Conservation (phyloP, 1,139 yeast genomes). For the Lodderomyces theae region DNA sequence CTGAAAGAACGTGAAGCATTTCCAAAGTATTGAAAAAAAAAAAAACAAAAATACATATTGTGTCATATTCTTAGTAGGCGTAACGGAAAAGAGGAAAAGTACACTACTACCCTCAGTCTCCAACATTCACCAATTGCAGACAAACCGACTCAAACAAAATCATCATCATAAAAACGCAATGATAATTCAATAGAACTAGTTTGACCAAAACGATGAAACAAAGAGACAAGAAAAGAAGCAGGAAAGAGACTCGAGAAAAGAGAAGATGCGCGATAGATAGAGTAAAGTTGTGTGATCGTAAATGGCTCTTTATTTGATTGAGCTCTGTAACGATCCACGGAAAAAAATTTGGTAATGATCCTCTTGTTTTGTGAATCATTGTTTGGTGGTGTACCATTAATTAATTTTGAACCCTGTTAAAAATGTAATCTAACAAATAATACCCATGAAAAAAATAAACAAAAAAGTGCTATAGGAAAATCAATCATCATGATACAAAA, state of each 20-base stretch:
- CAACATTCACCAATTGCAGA: not conserved
- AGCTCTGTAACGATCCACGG: slow-evolving; percentile 53
- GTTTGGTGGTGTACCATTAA: slow-evolving; percentile 2
- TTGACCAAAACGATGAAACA: not conserved
- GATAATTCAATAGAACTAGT: slow-evolving; percentile 2
- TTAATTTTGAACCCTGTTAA: slow-evolving; percentile 18
- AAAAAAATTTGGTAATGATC: slow-evolving; percentile 14
- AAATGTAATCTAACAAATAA: slow-evolving; percentile 6
- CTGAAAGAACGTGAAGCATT: not conserved
- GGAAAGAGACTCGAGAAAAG: not conserved
- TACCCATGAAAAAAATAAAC: slow-evolving; percentile 2
- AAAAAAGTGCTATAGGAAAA: slow-evolving; percentile 3
- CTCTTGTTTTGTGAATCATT: not conserved
- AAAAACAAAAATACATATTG: not conserved
- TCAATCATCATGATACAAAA: slow-evolving; percentile 5
- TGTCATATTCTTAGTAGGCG: too few species aligned
- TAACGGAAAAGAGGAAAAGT: too few species aligned
- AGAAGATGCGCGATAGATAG: not conserved
- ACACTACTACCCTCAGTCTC: too few species aligned
- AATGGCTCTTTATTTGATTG: slow-evolving; percentile 56
- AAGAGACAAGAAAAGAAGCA: not conserved
- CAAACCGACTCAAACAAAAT: slow-evolving; percentile 1
- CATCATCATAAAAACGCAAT: slow-evolving; percentile 1
- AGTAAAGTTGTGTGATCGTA: slow-evolving; percentile 43
- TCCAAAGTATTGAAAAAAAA: not conserved